phyloP scores from a whole-genome alignment of 1,284 basidiomycete species.

The Caloboletus inedulis region DNA sequence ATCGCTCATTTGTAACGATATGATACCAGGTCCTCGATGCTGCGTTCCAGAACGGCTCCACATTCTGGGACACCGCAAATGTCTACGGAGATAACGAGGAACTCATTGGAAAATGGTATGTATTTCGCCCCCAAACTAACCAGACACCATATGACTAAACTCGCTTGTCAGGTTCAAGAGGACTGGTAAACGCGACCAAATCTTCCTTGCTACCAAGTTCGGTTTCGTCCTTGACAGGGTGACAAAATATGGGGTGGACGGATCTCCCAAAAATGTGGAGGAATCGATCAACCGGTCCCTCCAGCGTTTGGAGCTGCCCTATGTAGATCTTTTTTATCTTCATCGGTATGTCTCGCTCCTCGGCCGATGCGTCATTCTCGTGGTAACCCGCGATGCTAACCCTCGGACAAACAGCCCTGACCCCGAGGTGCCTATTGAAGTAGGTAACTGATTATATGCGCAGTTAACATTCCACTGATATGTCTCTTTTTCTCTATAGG shows the following conservation, averaged over 20 bases:
- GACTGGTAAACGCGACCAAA: constrained; percentile 38
- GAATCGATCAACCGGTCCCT: constrained; percentile 29
- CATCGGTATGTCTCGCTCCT: constrained; percentile 12
- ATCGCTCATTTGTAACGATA: background rate
- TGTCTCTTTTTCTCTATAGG: constrained; percentile 12
- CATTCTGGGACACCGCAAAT: constrained; percentile 40
- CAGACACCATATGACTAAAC: too few relatives aligned
- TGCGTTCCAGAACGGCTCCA: constrained; percentile 34
- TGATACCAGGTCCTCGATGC: constrained; percentile 26
- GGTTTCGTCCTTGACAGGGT: constrained; percentile 21
- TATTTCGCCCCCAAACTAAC: background rate
- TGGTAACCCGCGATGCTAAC: background rate
- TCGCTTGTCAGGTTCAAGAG: constrained; percentile 32
- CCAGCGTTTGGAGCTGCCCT: constrained; percentile 30
- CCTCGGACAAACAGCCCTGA: constrained; percentile 12
- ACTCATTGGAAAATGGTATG: constrained; percentile 41
- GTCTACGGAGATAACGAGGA: constrained; percentile 39
- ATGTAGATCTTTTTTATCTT: constrained; percentile 37
- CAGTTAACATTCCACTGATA: too few relatives aligned
- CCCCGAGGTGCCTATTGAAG: constrained; percentile 19
- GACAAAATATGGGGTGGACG: constrained; percentile 18
- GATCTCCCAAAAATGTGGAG: constrained; percentile 23
- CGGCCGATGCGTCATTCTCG: background rate
- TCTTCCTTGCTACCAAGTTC: constrained; percentile 49
- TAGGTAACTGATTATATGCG: constrained; percentile 1